Conservation (phyloP, 169 alveolate species). For the Eimeria zaria region DNA sequence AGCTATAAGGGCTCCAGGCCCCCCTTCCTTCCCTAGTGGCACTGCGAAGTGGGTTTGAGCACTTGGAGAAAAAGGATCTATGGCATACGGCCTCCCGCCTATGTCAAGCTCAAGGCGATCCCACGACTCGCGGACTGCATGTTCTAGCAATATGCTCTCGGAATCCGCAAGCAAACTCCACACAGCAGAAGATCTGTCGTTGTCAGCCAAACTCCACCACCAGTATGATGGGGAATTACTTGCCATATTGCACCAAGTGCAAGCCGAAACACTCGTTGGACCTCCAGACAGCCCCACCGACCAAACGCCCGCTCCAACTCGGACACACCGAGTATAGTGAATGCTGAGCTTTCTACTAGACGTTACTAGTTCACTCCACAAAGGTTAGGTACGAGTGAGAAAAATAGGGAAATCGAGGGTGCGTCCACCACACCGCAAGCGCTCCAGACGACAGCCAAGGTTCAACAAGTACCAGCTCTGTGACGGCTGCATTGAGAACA, state of each 20-base stretch:
- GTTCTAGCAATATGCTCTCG: slow-evolving; percentile 7
- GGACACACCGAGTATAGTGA: neutral
- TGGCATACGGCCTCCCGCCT: neutral
- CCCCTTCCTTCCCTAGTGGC: neutral
- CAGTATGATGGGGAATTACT: neutral
- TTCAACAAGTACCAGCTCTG: neutral
- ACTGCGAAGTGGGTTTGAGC: neutral
- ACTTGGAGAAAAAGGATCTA: slow-evolving; percentile 8
- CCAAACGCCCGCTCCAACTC: neutral
- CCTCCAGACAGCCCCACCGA: neutral
- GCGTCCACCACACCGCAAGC: neutral
- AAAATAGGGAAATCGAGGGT: neutral
- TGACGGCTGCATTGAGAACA: neutral
- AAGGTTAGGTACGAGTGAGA: neutral
- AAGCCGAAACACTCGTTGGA: neutral
- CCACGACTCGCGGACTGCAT: slow-evolving; percentile 45
- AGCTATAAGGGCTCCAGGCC: neutral
- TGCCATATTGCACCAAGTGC: neutral
- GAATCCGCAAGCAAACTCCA: slow-evolving; percentile 27
- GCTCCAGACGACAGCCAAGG: neutral
- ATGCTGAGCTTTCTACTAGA: neutral
- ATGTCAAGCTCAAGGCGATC: slow-evolving; percentile 31
- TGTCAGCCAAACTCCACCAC: neutral
- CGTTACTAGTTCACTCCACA: neutral
- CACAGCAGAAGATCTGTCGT: neutral